Percentiles rank a stretch among this genome's conserved stretches.
Evolutionary conservation across 78 protist species (phyloP).

Genomic region (Ministeria vibrans): DNA sequence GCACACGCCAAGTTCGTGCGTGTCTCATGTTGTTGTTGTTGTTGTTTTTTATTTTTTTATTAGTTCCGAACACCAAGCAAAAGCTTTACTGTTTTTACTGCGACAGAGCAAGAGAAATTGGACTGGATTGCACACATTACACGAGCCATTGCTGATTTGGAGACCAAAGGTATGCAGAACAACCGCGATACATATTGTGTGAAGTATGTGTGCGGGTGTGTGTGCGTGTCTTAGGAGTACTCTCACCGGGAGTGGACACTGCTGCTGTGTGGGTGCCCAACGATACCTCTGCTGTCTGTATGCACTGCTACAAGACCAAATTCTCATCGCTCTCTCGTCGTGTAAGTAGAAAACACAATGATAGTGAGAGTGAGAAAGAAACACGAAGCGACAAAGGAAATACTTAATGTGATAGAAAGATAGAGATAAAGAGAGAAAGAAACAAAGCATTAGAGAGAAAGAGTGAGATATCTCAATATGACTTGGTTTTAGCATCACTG

Average conservation of each 20-base stretch:
- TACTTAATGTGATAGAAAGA: too few relatives aligned
- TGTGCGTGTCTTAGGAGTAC: too few relatives aligned
- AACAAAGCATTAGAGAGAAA: background rate
- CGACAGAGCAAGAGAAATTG: background rate
- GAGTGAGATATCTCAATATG: background rate
- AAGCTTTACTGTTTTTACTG: background rate
- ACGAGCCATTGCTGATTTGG: too few relatives aligned
- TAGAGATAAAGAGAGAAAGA: too few relatives aligned
- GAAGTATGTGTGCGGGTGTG: too few relatives aligned
- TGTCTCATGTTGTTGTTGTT: background rate
- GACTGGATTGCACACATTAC: constrained; percentile 10
- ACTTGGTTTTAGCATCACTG: background rate
- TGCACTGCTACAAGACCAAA: background rate
- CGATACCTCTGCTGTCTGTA: background rate
- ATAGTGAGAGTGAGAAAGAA: too few relatives aligned
- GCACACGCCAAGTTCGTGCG: background rate
- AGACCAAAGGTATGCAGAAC: too few relatives aligned
- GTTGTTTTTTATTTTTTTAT: background rate
- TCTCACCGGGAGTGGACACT: too few relatives aligned
- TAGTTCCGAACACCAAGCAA: background rate
- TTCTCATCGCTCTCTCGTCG: too few relatives aligned
- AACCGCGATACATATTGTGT: too few relatives aligned
- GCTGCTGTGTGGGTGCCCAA: constrained; percentile 9
- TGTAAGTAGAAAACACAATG: too few relatives aligned
- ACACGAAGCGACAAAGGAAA: too few relatives aligned